phyloP scores from a whole-genome alignment of 192 early-diverging fungal genomes.

The Neocallimastix lanati region DNA sequence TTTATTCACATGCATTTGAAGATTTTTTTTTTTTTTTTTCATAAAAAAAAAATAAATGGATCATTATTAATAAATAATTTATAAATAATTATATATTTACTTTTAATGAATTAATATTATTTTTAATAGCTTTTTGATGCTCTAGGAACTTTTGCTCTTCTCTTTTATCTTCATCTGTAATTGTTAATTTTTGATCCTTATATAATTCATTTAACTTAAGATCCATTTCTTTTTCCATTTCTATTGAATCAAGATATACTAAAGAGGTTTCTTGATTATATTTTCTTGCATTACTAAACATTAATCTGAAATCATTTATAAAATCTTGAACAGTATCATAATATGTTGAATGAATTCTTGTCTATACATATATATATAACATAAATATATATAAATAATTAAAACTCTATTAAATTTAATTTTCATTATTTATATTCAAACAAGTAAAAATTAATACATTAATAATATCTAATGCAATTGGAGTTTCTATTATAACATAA shows the following conservation, averaged over 20 bases:
- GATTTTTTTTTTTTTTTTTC: too few species aligned
- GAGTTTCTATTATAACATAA: constrained; percentile 70
- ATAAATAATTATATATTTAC: too few species aligned
- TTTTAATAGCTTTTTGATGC: neutral
- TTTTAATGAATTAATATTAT: neutral
- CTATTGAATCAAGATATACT: constrained; percentile 74
- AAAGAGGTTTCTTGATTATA: constrained; percentile 80
- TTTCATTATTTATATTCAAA: too few species aligned
- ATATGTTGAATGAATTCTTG: neutral
- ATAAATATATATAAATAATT: too few species aligned
- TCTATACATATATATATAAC: too few species aligned
- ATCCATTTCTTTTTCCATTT: constrained; percentile 8
- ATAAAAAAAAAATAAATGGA: too few species aligned
- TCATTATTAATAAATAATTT: too few species aligned
- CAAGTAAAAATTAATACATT: constrained; percentile 43
- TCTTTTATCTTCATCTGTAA: neutral
- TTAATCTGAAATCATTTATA: constrained; percentile 62
- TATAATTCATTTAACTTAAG: neutral
- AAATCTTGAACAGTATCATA: constrained; percentile 58
- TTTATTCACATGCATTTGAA: too few species aligned
- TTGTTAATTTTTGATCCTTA: neutral
- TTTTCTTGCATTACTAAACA: constrained; percentile 80
- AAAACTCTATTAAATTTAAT: too few species aligned
- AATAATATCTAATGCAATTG: constrained; percentile 81
- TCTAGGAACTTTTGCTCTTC: neutral